phyloP scores from a whole-genome alignment of 2,329 filamentous ascomycete species.

The Hortaea werneckii region DNA sequence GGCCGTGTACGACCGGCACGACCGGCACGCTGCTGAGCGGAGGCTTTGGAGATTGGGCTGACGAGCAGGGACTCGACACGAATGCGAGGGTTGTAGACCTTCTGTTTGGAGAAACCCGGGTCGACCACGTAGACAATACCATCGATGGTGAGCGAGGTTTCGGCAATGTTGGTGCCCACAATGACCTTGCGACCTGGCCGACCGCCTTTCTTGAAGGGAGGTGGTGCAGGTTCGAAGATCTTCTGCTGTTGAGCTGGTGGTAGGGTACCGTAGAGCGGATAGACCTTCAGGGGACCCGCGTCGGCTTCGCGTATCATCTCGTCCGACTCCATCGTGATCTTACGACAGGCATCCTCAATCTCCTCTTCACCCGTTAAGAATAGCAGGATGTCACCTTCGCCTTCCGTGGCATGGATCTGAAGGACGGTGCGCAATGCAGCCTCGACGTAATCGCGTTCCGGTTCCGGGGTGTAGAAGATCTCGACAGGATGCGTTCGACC shows the following conservation, averaged over 20 bases:
- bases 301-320: slow-evolving; percentile 87
- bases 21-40: slow-evolving; percentile 92
- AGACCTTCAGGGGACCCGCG: slow-evolving; percentile 79
- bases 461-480: slow-evolving; percentile 95
- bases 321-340: slow-evolving; percentile 82
- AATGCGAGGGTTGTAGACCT: slow-evolving; percentile 96
- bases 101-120: slow-evolving; percentile 97
- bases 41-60: slow-evolving; percentile 94
- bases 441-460: slow-evolving; percentile 93
- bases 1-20: slow-evolving; percentile 97
- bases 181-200: slow-evolving; percentile 88
- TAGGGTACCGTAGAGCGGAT: slow-evolving; percentile 87
- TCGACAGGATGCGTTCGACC: slow-evolving; percentile 94
- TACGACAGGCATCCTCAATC: slow-evolving; percentile 90
- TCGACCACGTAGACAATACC: slow-evolving; percentile 99
- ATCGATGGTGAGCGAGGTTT: slow-evolving; percentile 94
- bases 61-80: slow-evolving; percentile 95
- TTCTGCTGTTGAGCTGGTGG: slow-evolving; percentile 87
- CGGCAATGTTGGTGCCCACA: slow-evolving; percentile 93
- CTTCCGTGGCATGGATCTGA: slow-evolving; percentile 89
- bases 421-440: slow-evolving; percentile 88
- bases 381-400: slow-evolving; percentile 82
- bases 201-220: slow-evolving; percentile 61
- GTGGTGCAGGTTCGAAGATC: slow-evolving; percentile 86
- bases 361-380: slow-evolving; percentile 98